A percentile compares a stretch with the other conserved stretches of the same genome.
phyloP scores from a whole-genome alignment of 1,284 basidiomycete species.

The Ceratorhiza oryzae-sativae region DNA sequence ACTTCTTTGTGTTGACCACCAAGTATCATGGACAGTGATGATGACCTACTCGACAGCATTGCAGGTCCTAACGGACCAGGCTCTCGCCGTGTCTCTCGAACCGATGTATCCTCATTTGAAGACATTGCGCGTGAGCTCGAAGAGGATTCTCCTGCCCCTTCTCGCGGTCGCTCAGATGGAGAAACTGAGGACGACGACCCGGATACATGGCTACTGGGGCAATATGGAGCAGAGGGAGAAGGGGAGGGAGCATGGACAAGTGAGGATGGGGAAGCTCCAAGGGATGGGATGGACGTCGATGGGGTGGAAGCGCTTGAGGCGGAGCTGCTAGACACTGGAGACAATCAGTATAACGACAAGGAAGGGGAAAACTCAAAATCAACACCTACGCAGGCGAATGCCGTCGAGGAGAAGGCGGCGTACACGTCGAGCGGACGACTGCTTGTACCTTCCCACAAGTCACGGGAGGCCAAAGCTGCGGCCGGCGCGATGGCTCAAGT shows the following conservation, averaged over 20 bases:
- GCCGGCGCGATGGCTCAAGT: constrained; percentile 28
- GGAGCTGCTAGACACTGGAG: background rate
- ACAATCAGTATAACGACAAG: background rate
- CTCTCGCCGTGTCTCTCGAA: background rate
- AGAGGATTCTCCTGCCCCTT: constrained; percentile 8
- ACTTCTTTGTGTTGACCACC: background rate
- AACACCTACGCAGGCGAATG: background rate
- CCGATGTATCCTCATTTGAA: constrained; percentile 10
- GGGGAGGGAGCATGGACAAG: constrained; percentile 7
- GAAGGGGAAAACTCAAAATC: background rate
- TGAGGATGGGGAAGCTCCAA: background rate
- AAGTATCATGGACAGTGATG: constrained; percentile 28
- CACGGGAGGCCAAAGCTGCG: constrained; percentile 30
- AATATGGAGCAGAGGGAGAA: constrained; percentile 1
- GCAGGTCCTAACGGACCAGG: background rate
- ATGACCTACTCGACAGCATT: constrained; percentile 17
- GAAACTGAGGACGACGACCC: constrained; percentile 32
- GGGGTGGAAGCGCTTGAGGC: constrained; percentile 5
- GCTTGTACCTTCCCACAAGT: constrained; percentile 30
- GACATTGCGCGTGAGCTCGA: constrained; percentile 35
- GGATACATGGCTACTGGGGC: constrained; percentile 24
- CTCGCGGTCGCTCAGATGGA: background rate
- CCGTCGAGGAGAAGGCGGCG: constrained; percentile 6
- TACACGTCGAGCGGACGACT: constrained; percentile 36
- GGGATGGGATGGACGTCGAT: constrained; percentile 13